Conservation (phyloP, 345 rosid genomes). For the Camelina hispida region DNA sequence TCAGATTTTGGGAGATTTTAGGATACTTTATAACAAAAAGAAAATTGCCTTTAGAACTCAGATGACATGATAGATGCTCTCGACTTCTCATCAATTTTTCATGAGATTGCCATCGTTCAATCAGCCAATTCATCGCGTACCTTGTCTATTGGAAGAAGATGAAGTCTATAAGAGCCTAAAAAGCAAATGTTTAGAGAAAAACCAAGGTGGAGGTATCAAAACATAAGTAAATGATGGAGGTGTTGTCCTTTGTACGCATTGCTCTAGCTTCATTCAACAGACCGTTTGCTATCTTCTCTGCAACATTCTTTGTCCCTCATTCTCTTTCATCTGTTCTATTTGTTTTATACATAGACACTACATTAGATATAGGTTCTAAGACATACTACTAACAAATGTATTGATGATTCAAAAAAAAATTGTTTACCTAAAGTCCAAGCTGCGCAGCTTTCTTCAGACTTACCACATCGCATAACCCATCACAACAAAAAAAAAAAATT, state of each 20-base stretch:
- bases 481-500: conserved; percentile 67
- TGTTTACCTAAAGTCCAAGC: conserved; percentile 67
- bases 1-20: too few species aligned
- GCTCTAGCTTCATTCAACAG: conserved; percentile 82
- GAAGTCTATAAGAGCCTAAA: too few species aligned
- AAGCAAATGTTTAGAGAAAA: too few species aligned
- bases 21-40: too few species aligned
- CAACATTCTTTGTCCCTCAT: conserved; percentile 50
- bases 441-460: conserved; percentile 74
- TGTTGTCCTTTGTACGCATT: conserved; percentile 91
- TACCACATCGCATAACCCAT: conserved; percentile 72
- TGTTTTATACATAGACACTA: conserved; percentile 19
- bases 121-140: too few species aligned
- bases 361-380: conserved; percentile 15
- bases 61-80: too few species aligned
- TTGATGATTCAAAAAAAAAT: background rate
- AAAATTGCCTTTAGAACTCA: too few species aligned
- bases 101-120: too few species aligned
- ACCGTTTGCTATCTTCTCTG: conserved; percentile 76
- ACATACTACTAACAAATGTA: background rate
- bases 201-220: conserved; percentile 47
- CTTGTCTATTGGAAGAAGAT: too few species aligned
- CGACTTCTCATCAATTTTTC: too few species aligned
- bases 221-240: conserved; percentile 85
- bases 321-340: conserved; percentile 62